Evolutionary conservation across 2,329 filamentous ascomycete genomes (phyloP), one percentile per base, ranked within the genome.

Genomic region (Ceratocystis huliohia): DNA sequence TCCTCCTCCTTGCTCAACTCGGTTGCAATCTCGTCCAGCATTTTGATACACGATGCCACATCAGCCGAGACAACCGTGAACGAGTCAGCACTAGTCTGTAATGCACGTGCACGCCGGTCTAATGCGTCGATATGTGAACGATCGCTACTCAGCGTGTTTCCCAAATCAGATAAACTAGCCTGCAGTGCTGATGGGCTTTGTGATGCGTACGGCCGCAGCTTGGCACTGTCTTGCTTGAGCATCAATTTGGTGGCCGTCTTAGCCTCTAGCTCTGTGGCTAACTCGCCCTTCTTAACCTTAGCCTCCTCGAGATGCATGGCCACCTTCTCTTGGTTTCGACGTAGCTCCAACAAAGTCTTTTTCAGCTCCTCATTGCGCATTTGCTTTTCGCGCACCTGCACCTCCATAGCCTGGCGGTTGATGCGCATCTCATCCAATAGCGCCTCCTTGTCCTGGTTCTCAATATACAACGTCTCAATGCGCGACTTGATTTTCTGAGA

Each of bases 1-100:
- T 97, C 92, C 59, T 97, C 93, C 75, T 97, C 93, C 74, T 93
- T 95, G 59, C 85, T 79, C 3, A 99, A 77, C 74, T 97, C 94
- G n/a, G 80, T 78, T 2, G 88, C 82, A 22, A 96, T 89, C 71
- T 97, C 93, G 65, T 94, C 90, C 3, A 97, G 84, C 13, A 97
- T 81, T 72, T 93, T 93, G 72, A 91, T 91, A 73, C 92, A 95
- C 1, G 88, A 87, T 6, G 89, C 86, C 17, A 99, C 91, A 72
- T 99, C 94, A 10, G 88, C 84, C 7, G 87, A 82, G 0, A 96
- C 90, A 0, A 95, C 86, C 2, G 84, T 81, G 73, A 97, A 97
- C 0, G 91, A 93, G 74, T 97, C 93, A 2, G 87, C 86, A 6
- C 90, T 96, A 0, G 93, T 97, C 73, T 97, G 92, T 25, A 99